Evolutionary conservation across 2,329 filamentous ascomycete species (phyloP).

Genomic region (Cladosporium sp.): DNA sequence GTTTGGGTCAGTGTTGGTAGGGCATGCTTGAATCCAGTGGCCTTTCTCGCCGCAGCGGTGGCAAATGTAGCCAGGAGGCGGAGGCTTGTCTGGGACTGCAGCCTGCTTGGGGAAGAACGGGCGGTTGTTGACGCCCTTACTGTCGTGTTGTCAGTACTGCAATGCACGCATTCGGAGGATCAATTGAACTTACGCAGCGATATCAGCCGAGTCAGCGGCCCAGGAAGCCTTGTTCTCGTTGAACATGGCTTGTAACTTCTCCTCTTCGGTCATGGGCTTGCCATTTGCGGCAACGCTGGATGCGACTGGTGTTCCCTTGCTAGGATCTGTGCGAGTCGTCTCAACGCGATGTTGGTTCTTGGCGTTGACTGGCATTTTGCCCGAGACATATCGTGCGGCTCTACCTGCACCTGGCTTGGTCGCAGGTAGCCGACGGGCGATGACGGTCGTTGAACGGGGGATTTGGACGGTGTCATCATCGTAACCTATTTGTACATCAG

Average conservation of each 20-base stretch:
- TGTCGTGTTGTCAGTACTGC: slow-evolving; percentile 14
- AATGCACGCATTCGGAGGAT: not conserved
- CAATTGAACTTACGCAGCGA: slow-evolving; percentile 50
- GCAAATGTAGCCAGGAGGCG: slow-evolving; percentile 90
- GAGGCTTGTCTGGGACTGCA: slow-evolving; percentile 86
- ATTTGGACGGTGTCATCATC: slow-evolving; percentile 98
- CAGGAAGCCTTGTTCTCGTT: slow-evolving; percentile 85
- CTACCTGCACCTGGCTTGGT: slow-evolving; percentile 80
- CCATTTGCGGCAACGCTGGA: slow-evolving; percentile 64
- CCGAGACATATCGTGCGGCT: slow-evolving; percentile 91
- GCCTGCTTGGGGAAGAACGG: slow-evolving; percentile 51
- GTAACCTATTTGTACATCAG: slow-evolving; percentile 62
- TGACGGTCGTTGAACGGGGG: slow-evolving; percentile 86
- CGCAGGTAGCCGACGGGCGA: slow-evolving; percentile 81
- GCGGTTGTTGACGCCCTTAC: slow-evolving; percentile 12
- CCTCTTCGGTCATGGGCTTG: slow-evolving; percentile 83
- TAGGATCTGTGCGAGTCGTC: slow-evolving; percentile 47
- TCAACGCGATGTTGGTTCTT: slow-evolving; percentile 73
- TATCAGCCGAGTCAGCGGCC: slow-evolving; percentile 87
- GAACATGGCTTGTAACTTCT: slow-evolving; percentile 90
- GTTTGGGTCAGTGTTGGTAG: slow-evolving; percentile 96
- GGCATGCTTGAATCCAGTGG: slow-evolving; percentile 97
- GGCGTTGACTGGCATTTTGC: slow-evolving; percentile 86
- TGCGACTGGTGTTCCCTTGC: slow-evolving; percentile 41
- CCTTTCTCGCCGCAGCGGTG: slow-evolving; percentile 93